A percentile compares a stretch with the other conserved stretches of the same genome.
Evolutionary conservation across 139 green algal genomes (phyloP).

Genomic region (Gonium pectorale): DNA sequence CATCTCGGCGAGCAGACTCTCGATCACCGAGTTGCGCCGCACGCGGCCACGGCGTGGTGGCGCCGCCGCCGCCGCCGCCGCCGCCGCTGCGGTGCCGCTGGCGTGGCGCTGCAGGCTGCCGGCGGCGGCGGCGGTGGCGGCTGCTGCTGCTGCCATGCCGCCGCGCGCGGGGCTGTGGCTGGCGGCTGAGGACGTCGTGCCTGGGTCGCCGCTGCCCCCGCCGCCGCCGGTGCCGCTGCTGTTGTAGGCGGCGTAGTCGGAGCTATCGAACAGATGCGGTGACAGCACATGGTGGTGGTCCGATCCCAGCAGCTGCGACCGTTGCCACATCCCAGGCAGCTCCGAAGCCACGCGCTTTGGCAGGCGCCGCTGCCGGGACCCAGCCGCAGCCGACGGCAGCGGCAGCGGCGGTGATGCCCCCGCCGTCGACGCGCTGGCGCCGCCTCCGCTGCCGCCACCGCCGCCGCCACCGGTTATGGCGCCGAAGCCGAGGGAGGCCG

Average conservation of each 20-base stretch:
- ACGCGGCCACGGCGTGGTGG: neutral
- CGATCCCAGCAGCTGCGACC: neutral
- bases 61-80: neutral
- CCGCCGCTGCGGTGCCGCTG: neutral
- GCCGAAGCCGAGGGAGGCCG: too few species aligned
- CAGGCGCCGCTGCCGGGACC: neutral
- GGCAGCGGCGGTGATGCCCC: neutral
- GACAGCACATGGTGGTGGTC: neutral
- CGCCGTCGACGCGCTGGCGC: neutral
- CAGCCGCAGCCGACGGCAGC: neutral
- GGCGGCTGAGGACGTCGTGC: neutral
- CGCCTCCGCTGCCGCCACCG: neutral
- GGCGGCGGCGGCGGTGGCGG: neutral
- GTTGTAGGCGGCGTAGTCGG: neutral
- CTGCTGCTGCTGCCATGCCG: neutral
- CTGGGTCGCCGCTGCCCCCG: neutral
- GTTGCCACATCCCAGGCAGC: neutral
- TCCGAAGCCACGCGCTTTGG: slow-evolving; percentile 22
- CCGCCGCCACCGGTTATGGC: neutral
- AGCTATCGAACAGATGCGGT: neutral
- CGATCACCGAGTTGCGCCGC: slow-evolving; percentile 9
- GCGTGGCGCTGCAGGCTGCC: neutral
- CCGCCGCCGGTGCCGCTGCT: neutral
- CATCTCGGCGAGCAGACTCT: slow-evolving; percentile 6
- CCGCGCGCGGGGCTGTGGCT: neutral